phyloP scores from a whole-genome alignment of 331 rosid genomes.

The Quercus lobata region DNA sequence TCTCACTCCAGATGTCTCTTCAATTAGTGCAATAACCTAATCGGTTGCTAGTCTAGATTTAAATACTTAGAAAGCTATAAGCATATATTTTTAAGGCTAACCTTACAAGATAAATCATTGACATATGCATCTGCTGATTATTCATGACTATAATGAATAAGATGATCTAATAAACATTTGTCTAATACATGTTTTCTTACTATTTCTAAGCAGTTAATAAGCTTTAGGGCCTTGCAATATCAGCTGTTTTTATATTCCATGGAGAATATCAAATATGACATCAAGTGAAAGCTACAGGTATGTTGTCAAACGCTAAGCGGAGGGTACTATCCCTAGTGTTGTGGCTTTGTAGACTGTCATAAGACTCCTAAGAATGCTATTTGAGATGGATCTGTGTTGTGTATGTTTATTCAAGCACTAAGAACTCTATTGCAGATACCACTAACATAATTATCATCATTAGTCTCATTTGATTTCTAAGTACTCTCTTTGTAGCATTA shows the following conservation, averaged over 20 bases:
- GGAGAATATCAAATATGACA: slow-evolving; percentile 22
- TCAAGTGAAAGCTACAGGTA: slow-evolving; percentile 27
- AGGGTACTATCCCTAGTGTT: slow-evolving; percentile 12
- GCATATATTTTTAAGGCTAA: too few relatives aligned
- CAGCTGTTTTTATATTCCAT: slow-evolving; percentile 5
- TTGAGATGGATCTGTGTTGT: slow-evolving; percentile 6
- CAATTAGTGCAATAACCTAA: slow-evolving; percentile 31
- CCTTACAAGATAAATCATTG: too few relatives aligned
- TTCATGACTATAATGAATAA: too few relatives aligned
- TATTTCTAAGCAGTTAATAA: slow-evolving; percentile 36
- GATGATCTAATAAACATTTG: neutral
- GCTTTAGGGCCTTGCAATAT: slow-evolving; percentile 14
- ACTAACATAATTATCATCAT: slow-evolving; percentile 2
- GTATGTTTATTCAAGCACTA: slow-evolving; percentile 19
- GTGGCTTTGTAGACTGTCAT: slow-evolving; percentile 27
- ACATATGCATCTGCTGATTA: too few relatives aligned
- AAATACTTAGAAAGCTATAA: too few relatives aligned
- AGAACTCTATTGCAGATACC: slow-evolving; percentile 11
- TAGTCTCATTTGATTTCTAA: neutral
- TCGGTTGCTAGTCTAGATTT: too few relatives aligned
- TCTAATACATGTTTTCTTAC: neutral
- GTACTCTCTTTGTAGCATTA: neutral
- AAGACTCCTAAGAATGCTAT: slow-evolving; percentile 25
- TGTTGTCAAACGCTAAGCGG: neutral
- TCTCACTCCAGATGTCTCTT: slow-evolving; percentile 46